Percentiles rank a stretch among this genome's conserved stretches.
Conservation (phyloP, 2,329 filamentous ascomycete genomes). For the Fusarium sp. region DNA sequence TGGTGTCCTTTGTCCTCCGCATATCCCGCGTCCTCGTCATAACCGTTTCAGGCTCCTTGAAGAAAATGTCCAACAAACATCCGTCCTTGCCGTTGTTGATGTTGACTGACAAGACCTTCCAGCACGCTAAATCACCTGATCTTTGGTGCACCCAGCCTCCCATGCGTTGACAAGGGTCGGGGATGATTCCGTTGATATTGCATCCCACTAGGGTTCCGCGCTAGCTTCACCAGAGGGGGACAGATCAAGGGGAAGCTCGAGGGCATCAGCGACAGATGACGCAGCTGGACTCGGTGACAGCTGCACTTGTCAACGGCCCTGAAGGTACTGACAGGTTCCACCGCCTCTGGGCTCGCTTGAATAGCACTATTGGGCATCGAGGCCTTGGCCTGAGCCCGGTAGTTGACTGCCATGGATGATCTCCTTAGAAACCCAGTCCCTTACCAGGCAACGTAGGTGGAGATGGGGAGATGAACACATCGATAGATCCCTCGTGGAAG, state of each 20-base stretch:
- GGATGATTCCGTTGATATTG: slow-evolving; percentile 42
- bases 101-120: slow-evolving; percentile 7
- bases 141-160: slow-evolving; percentile 34
- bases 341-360: background rate
- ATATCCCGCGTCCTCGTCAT: background rate
- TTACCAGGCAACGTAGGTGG: slow-evolving; percentile 26
- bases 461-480: slow-evolving; percentile 31
- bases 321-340: background rate
- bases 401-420: background rate
- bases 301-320: slow-evolving; percentile 15
- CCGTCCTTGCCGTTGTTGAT: slow-evolving; percentile 10
- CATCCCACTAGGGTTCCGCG: slow-evolving; percentile 39
- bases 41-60: background rate
- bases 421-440: background rate
- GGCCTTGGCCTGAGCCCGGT: background rate
- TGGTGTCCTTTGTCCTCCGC: background rate
- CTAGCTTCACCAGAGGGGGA: slow-evolving; percentile 38
- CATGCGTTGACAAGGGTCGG: slow-evolving; percentile 42
- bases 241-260: slow-evolving; percentile 31
- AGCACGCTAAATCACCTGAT: slow-evolving; percentile 47
- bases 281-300: slow-evolving; percentile 17
- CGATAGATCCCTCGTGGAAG: slow-evolving; percentile 11
- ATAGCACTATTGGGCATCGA: background rate
- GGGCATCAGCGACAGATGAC: slow-evolving; percentile 22
- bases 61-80: background rate